Evolutionary conservation across 2,329 filamentous ascomycete genomes (phyloP).

Genomic region (Aureobasidium sp.): DNA sequence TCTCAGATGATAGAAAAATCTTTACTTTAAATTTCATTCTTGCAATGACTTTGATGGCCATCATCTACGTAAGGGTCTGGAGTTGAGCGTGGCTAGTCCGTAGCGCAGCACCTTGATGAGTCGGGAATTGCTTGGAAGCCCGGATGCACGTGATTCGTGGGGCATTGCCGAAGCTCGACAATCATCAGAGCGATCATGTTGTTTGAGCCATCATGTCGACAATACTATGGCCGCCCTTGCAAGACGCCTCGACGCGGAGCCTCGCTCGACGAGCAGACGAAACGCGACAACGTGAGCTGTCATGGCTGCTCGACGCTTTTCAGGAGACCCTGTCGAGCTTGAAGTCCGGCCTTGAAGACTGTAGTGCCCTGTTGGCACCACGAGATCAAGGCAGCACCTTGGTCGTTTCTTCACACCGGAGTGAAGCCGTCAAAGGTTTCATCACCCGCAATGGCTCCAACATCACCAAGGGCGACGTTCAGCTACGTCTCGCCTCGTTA

Average conservation of each 20-base stretch:
- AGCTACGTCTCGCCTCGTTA: conserved; percentile 67
- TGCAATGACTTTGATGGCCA: not conserved
- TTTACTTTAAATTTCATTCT: not conserved
- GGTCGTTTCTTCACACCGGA: conserved; percentile 77
- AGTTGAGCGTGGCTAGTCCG: too few species aligned
- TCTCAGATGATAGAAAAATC: too few species aligned
- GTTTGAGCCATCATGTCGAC: conserved; percentile 45
- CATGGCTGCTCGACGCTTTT: conserved; percentile 56
- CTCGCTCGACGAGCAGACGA: not conserved
- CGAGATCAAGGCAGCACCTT: conserved; percentile 81
- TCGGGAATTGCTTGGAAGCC: not conserved
- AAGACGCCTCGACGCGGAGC: conserved; percentile 18
- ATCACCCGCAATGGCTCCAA: conserved; percentile 83
- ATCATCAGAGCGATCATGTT: not conserved
- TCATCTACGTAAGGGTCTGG: too few species aligned
- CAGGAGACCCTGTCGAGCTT: conserved; percentile 55
- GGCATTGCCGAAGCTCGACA: not conserved
- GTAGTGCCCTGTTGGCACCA: conserved; percentile 77
- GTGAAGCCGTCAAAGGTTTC: conserved; percentile 45
- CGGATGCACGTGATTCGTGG: not conserved
- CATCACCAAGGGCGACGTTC: conserved; percentile 79
- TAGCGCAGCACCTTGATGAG: too few species aligned
- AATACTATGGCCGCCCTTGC: conserved; percentile 53
- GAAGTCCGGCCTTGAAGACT: conserved; percentile 74
- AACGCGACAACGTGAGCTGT: conserved; percentile 42